These are phyloP conservation scores for Cornus suecica DNA, from an alignment of 148 eudicot genomes.

Conservation along the genomic window DNA sequence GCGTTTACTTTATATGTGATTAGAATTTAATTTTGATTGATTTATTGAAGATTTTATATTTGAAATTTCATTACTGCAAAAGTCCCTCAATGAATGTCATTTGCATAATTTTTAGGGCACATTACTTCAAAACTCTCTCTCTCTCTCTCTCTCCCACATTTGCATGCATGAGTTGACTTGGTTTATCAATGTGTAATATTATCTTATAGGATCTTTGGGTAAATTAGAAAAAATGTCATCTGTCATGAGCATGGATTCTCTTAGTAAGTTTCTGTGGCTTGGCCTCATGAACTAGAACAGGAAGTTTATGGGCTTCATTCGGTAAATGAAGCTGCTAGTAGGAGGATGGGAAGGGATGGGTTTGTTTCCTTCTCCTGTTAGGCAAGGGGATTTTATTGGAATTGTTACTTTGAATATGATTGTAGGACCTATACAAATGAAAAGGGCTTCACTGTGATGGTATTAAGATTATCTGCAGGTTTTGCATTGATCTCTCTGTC, in stretches of 20 bases:
- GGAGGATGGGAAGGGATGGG: too few species aligned
- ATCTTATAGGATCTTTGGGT: too few species aligned
- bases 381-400: too few species aligned
- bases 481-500: too few species aligned
- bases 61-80: not conserved
- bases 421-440: too few species aligned
- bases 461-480: too few species aligned
- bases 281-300: not conserved
- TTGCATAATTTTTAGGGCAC: not conserved
- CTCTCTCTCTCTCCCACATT: not conserved
- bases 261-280: not conserved
- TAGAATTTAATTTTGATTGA: not conserved
- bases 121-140: not conserved
- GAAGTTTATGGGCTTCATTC: too few species aligned
- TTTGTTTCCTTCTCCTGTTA: too few species aligned
- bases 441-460: too few species aligned
- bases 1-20: not conserved
- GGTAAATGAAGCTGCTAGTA: too few species aligned
- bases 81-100: not conserved
- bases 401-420: too few species aligned
- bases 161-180: not conserved
- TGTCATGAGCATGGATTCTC: not conserved
- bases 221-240: not conserved
- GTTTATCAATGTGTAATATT: not conserved
- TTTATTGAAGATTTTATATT: not conserved